These are phyloP conservation scores for Vinca minor DNA, from an alignment of 257 asterid species.

Conservation along the genomic window DNA sequence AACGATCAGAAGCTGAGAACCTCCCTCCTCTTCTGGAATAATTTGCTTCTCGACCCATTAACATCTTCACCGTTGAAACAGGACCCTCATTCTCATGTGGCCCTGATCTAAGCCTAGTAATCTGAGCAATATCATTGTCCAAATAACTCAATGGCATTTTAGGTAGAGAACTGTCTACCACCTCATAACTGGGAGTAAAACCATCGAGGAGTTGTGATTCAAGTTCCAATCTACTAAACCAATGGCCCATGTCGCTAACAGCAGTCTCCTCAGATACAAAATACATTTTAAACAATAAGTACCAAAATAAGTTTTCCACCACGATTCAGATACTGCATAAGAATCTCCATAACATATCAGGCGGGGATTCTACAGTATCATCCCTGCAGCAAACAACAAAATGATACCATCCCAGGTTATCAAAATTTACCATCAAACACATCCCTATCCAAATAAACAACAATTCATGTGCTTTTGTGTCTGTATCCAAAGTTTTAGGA, in stretches of 20 bases:
- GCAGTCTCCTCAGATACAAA: conserved; percentile 19
- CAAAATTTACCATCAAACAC: not conserved
- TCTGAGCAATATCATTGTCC: conserved; percentile 62
- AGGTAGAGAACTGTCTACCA: conserved; percentile 16
- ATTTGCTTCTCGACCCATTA: conserved; percentile 73
- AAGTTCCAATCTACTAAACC: conserved; percentile 55
- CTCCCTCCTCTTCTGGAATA: conserved; percentile 56
- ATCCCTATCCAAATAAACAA: no score
- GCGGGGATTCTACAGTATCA: not conserved
- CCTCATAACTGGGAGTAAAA: conserved; percentile 31
- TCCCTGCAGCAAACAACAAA: conserved; percentile 13
- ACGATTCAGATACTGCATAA: not conserved
- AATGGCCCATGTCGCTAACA: conserved; percentile 50
- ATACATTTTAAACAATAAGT: conserved; percentile 26
- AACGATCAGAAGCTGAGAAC: conserved; percentile 60
- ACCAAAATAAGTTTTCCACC: not conserved
- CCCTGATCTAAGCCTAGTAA: conserved; percentile 58
- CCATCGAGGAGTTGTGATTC: conserved; percentile 45
- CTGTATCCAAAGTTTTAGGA: not conserved
- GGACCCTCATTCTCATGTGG: conserved; percentile 48
- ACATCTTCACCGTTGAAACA: conserved; percentile 57
- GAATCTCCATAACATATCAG: conserved; percentile 2
- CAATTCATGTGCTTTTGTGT: no score
- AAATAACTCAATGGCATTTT: conserved; percentile 17
- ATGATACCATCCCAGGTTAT: not conserved